Conservation (phyloP, 78 protist species). For the Corallochytrium limacisporum region DNA sequence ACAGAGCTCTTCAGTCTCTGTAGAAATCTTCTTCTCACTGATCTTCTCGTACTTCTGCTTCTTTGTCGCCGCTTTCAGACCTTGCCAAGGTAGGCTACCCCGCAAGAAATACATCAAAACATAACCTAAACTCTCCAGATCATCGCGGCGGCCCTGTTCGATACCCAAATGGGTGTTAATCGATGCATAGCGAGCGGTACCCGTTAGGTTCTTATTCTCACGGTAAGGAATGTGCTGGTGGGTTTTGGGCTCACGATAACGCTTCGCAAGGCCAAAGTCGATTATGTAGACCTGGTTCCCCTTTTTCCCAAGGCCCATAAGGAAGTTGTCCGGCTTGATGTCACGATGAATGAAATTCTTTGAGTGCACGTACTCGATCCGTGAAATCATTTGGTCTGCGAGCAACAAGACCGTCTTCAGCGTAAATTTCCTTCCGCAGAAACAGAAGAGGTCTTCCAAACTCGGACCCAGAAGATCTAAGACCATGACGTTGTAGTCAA, state of each 20-base stretch:
- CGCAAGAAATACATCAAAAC: conserved; percentile 48
- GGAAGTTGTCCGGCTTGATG: conserved; percentile 84
- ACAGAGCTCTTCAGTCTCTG: not conserved
- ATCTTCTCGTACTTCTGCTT: conserved; percentile 88
- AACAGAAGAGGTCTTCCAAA: conserved; percentile 82
- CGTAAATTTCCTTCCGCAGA: conserved; percentile 62
- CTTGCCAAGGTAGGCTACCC: conserved; percentile 96
- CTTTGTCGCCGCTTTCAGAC: conserved; percentile 78
- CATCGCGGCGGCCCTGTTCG: conserved; percentile 65
- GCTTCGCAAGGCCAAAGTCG: conserved; percentile 93
- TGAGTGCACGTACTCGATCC: conserved; percentile 52
- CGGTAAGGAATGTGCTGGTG: conserved; percentile 86
- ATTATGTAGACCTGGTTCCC: conserved; percentile 56
- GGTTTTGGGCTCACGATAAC: conserved; percentile 78
- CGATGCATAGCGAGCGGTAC: conserved; percentile 86
- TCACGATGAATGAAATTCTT: conserved; percentile 85
- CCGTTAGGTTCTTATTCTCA: conserved; percentile 86
- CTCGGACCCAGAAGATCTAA: conserved; percentile 93
- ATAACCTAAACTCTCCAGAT: conserved; percentile 70
- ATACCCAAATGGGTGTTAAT: conserved; percentile 83
- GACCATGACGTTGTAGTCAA: conserved; percentile 81
- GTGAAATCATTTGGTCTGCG: conserved; percentile 71
- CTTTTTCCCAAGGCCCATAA: conserved; percentile 77
- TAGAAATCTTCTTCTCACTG: conserved; percentile 65
- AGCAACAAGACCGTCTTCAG: conserved; percentile 74